Evolutionary conservation across 495 filamentous ascomycete genomes (phyloP), one percentile per base, ranked within the genome.

Genomic region (Amphirosellinia nigrospora): DNA sequence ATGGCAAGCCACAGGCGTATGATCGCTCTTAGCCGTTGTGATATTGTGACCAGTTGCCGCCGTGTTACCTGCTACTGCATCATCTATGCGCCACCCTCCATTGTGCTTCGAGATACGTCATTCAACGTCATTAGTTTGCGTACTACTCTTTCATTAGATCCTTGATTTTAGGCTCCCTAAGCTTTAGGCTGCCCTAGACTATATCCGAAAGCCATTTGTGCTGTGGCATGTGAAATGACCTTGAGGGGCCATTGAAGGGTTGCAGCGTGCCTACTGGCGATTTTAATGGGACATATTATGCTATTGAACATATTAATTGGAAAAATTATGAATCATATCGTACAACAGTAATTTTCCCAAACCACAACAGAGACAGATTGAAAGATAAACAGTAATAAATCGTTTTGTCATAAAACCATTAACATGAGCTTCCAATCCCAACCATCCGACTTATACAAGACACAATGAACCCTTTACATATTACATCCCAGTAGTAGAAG

Each of bases 121-220:
- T 71, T 11, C 46, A 53, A 74, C 75, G 75, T 78, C 75, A 78
- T 50, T 48, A 68, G 43, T 34, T 4, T 41, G 28, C 61, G 13
- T 63, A 0, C 13, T n/a, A 68, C 62, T 5, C 21, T 67, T 46
- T 50, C 21, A 7, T 23, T 15, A 45, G 34, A 66, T 58, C 64
- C 64, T 34, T 66, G 64, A 15, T 56, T 66, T 66, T 39, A 6
- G 0, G 8, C 63, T 43, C 13, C 1, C 36, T 15, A 11, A 3
- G 6, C 7, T 21, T 45, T 39, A 30, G 19, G 59, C 62, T 41
- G 26, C n/a, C n/a, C n/a, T n/a, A n/a, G n/a, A n/a, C n/a, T n/a
- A n/a, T n/a, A n/a, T n/a, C n/a, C n/a, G n/a, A n/a, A n/a, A n/a
- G n/a, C 8, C 10, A 59, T 5, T 66, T 55, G 45, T 63, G 46